These are phyloP conservation scores for Intubia oerlemansii DNA, from an alignment of 2,329 filamentous ascomycete species.

Conservation along the genomic window DNA sequence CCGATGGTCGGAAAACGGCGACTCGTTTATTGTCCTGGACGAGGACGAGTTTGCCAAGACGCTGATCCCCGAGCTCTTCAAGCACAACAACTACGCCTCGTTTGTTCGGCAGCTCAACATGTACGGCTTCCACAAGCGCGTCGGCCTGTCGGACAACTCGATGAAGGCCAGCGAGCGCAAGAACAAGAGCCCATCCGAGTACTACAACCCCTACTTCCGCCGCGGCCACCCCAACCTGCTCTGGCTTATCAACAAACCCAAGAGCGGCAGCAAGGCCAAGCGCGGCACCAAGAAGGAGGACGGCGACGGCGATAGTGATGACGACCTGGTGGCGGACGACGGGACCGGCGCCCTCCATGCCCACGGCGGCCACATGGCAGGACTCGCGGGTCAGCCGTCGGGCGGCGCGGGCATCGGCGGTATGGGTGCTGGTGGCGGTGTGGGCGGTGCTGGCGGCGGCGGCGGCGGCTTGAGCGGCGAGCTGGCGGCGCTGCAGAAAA, in stretches of 20 bases:
- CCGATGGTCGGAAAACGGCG: conserved; percentile 88
- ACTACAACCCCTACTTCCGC: conserved; percentile 91
- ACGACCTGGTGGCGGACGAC: conserved; percentile 39
- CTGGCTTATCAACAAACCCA: conserved; percentile 93
- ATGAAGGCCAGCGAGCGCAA: conserved; percentile 95
- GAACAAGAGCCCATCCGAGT: conserved; percentile 95
- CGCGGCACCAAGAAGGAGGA: conserved; percentile 41
- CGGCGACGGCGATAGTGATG: conserved; percentile 50
- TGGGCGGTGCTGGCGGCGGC: background rate
- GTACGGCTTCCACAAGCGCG: conserved; percentile 94
- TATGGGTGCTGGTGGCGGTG: conserved; percentile 4
- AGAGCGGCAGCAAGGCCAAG: conserved; percentile 40
- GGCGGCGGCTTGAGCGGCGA: conserved; percentile 13
- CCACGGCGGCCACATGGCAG: too few relatives aligned
- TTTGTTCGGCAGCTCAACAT: conserved; percentile 93
- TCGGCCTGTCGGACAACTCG: conserved; percentile 84
- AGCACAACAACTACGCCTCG: conserved; percentile 95
- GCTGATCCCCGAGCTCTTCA: conserved; percentile 92
- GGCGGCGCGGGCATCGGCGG: background rate
- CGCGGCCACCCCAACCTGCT: conserved; percentile 79
- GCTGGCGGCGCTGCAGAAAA: conserved; percentile 32
- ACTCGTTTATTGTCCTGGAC: conserved; percentile 90
- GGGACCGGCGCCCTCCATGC: conserved; percentile 9
- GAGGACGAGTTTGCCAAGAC: conserved; percentile 98
- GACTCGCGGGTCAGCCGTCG: conserved; percentile 7